Base-by-base conservation (phyloP, 768 basidiomycete species). In the Rubroboletus satanas region DNA sequence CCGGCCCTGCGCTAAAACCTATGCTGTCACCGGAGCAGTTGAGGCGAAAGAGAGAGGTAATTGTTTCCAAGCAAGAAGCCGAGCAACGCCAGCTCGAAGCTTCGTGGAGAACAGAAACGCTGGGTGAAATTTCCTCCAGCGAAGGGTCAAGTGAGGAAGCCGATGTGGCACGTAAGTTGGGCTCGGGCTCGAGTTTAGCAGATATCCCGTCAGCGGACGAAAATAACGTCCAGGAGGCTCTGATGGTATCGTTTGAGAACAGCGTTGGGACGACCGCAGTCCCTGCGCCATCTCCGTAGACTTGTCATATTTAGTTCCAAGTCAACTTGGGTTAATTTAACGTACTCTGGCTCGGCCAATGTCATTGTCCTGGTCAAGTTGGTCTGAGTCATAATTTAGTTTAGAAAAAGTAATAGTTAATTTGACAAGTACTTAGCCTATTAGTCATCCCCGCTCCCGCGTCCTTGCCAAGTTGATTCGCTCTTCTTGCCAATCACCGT, bases 401-500 rank as follows among this genome's bases (percentile, higher is more conserved):
- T 18, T 38, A 26, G 35, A 2, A 54, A 49, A 21, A 43, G 28
- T 57, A 47, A 38, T 53, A n/a, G 53, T 48, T 39, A 45, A 23
- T 51, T 54, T 42, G 46, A 6, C 35, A 60, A 55, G 45, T 12
- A 36, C 56, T 65, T 63, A 58, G 21, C 54, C 59, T 52, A 61
- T 68, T 69, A 67, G 68, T 68, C 61, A 68, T 67, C 52, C 10
- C 8, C 42, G 21, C 58, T 54, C 51, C 52, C 56, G 41, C 46
- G 41, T 39, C 51, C 28, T 35, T 38, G 54, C 60, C 60, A 69
- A 52, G 38, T 57, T 55, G 57, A 60, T 66, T 66, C 51, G 43
- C 48, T 66, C 52, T 56, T 58, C 60, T 66, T 67, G 61, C 23
- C 58, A 66, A 61, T 71, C 55, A 59, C 60, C 52, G 62, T 57